Conservation (phyloP, 2,329 filamentous ascomycete genomes). For the Fusarium succisae region DNA sequence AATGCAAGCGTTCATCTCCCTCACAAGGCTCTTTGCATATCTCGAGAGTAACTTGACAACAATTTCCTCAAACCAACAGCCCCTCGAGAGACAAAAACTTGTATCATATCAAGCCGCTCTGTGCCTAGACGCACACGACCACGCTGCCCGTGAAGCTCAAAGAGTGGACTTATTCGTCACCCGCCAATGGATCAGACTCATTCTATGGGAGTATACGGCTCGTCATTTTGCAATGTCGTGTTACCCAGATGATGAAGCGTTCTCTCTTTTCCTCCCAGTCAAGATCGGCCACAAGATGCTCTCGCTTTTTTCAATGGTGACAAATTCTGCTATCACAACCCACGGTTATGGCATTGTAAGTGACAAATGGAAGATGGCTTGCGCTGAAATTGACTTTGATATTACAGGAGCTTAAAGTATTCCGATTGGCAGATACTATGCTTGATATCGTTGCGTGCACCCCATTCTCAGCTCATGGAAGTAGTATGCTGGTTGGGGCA, state of each 20-base stretch:
- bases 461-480: conserved; percentile 19
- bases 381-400: not conserved
- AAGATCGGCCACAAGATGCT: conserved; percentile 42
- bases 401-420: conserved; percentile 41
- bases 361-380: not conserved
- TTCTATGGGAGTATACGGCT: conserved; percentile 43
- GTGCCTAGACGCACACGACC: conserved; percentile 21
- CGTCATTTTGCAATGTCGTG: conserved; percentile 42
- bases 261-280: conserved; percentile 40
- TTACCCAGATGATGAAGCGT: conserved; percentile 36
- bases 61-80: conserved; percentile 20
- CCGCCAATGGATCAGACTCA: conserved; percentile 42
- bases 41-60: conserved; percentile 35
- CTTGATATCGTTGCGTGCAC: conserved; percentile 38
- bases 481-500: conserved; percentile 38
- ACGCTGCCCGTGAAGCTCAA: conserved; percentile 36
- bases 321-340: conserved; percentile 32
- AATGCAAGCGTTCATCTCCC: conserved; percentile 34
- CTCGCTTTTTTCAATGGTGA: conserved; percentile 36
- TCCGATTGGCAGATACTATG: conserved; percentile 37
- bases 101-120: conserved; percentile 36
- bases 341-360: conserved; percentile 43
- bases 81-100: conserved; percentile 31
- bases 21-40: conserved; percentile 39
- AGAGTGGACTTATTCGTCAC: conserved; percentile 42